phyloP scores from a whole-genome alignment of 345 rosid genomes.

The Corchorus olitorius region DNA sequence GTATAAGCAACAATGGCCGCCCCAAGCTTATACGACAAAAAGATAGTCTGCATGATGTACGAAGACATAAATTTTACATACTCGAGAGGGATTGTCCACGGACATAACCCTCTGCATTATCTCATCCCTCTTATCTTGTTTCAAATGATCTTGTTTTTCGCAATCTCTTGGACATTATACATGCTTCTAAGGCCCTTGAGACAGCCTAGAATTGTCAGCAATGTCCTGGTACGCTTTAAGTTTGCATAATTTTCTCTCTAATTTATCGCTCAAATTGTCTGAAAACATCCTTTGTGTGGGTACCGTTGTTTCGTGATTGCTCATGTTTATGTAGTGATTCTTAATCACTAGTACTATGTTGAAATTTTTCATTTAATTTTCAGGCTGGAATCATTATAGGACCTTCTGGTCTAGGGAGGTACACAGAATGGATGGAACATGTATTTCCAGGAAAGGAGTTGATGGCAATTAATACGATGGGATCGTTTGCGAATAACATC shows the following conservation, averaged over 20 bases:
- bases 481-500: slow-evolving; percentile 3
- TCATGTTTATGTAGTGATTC: too few species aligned
- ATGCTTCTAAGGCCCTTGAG: not conserved
- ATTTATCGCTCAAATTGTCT: not conserved
- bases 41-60: not conserved
- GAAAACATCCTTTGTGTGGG: too few species aligned
- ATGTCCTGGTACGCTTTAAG: not conserved
- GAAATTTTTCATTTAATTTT: not conserved
- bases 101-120: slow-evolving; percentile 15
- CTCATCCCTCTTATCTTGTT: slow-evolving; percentile 14
- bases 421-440: not conserved
- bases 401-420: slow-evolving; percentile 26
- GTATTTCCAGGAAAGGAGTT: slow-evolving; percentile 17
- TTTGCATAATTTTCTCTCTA: not conserved
- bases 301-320: too few species aligned
- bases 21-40: too few species aligned
- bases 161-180: not conserved
- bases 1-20: not conserved
- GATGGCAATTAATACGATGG: not conserved
- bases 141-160: slow-evolving; percentile 21
- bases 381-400: slow-evolving; percentile 35
- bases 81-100: not conserved
- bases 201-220: not conserved
- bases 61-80: not conserved
- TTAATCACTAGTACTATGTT: too few species aligned